These are phyloP conservation scores for Actinidia polygama DNA, from an alignment of 179 eudicot species.

Conservation along the genomic window DNA sequence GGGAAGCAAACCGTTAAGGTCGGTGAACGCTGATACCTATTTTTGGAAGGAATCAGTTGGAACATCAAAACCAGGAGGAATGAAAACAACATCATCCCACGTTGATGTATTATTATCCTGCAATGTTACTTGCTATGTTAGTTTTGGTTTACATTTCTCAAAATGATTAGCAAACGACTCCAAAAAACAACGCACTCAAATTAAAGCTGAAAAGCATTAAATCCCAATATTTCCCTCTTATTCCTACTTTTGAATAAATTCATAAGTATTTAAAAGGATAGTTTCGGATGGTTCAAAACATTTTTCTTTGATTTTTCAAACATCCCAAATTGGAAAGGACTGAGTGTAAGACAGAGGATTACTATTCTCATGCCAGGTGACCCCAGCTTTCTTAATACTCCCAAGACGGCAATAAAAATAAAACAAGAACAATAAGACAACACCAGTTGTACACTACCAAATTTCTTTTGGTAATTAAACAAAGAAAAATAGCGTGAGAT, in stretches of 20 bases:
- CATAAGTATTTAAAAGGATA: too few relatives aligned
- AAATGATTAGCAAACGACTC: not conserved
- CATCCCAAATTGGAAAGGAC: too few relatives aligned
- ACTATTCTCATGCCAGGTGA: not conserved
- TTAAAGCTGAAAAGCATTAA: too few relatives aligned
- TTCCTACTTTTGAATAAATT: too few relatives aligned
- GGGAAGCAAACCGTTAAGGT: not conserved
- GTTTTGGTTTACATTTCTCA: not conserved
- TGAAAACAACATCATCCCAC: constrained; percentile 89
- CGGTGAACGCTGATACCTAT: constrained; percentile 1
- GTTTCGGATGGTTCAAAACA: too few relatives aligned
- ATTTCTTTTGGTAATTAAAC: constrained; percentile 4
- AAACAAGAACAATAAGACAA: not conserved
- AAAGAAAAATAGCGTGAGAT: not conserved
- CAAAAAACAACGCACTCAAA: not conserved
- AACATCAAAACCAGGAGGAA: constrained; percentile 94
- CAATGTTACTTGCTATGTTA: constrained; percentile 20
- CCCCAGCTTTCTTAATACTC: not conserved
- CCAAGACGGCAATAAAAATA: not conserved
- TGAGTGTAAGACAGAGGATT: too few relatives aligned
- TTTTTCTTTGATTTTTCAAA: too few relatives aligned
- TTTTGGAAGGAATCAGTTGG: constrained; percentile 43
- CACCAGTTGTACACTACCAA: not conserved
- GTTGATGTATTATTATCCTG: constrained; percentile 58
- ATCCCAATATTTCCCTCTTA: too few relatives aligned